Evolutionary conservation across 257 asterid species (phyloP).

Genomic region (Ligustrum vulgare): DNA sequence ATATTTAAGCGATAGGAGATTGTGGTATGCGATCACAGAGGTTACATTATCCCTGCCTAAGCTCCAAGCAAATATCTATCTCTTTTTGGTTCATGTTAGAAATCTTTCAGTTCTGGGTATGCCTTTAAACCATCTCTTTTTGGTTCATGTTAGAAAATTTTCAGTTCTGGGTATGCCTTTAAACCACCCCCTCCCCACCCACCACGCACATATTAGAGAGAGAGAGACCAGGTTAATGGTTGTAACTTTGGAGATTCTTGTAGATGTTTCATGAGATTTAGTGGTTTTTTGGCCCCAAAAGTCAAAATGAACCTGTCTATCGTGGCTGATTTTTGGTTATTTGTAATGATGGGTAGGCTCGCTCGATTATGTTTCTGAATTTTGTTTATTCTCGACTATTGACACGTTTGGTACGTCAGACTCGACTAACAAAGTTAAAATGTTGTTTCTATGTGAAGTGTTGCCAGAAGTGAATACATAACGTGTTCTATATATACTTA

Average conservation of each 20-base stretch:
- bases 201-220: background rate
- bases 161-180: background rate
- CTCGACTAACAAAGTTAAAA: too few relatives aligned
- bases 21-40: slow-evolving; percentile 7
- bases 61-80: slow-evolving; percentile 1
- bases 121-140: too few relatives aligned
- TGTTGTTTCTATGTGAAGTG: too few relatives aligned
- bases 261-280: background rate
- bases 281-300: background rate
- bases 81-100: background rate
- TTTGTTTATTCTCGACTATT: too few relatives aligned
- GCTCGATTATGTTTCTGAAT: too few relatives aligned
- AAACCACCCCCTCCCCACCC: too few relatives aligned
- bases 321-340: background rate
- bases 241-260: background rate
- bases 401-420: too few relatives aligned
- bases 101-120: background rate
- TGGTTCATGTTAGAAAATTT: background rate
- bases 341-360: too few relatives aligned
- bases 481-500: too few relatives aligned
- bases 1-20: slow-evolving; percentile 12
- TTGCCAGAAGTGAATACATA: too few relatives aligned
- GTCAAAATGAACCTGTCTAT: background rate
- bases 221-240: background rate
- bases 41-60: slow-evolving; percentile 9